Evolutionary conservation across 768 basidiomycete species (phyloP), one percentile per base, ranked within the genome.

Genomic region (Russula lepida): DNA sequence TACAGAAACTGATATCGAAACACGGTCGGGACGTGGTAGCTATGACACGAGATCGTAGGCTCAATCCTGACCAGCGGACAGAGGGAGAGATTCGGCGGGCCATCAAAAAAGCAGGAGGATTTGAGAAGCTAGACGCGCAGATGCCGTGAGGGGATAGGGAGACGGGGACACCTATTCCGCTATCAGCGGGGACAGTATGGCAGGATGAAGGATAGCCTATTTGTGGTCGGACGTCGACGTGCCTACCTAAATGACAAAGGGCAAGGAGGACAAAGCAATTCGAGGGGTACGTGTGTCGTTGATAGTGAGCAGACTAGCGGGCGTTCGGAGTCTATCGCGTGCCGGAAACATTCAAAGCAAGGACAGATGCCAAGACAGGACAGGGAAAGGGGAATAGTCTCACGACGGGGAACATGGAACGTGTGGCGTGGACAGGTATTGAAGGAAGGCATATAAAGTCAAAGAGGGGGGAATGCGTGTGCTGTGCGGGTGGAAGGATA

Each of bases 51-150:
- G 95, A 98, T 74, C 75, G 84, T 60, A 86, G 79, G 72, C 71
- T 88, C 60, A 98, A 98, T 71, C 74, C 81, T 17, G 86, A 85
- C 72, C 95, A 98, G 75, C 82, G 86, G 69, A 97, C 93, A 2
- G 80, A 77, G 33, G 94, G 90, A 19, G 84, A 92, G 74, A 71
- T 98, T 68, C 76, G 71, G 68, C 77, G 84, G 69, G 86, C 83
- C 32, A 74, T 89, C 62, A 74, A 71, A 64, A 82, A 80, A 69
- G 82, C 84, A 35, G 81, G 83, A 13, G 76, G 75, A 21, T 68
- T 81, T 59, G 74, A 58, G 46, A 64, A 54, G 64, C 64, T 78
- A 52, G 56, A 60, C 32, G 57, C 32, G 49, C 21, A 48, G 27
- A 17, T 50, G 43, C 46, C 60, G 30, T 52, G 33, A 56, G 33